Percentiles rank a stretch among this genome's conserved stretches.
These are phyloP conservation scores for Filosporella fistucella DNA, from an alignment of 495 filamentous ascomycete genomes.

Conservation along the genomic window DNA sequence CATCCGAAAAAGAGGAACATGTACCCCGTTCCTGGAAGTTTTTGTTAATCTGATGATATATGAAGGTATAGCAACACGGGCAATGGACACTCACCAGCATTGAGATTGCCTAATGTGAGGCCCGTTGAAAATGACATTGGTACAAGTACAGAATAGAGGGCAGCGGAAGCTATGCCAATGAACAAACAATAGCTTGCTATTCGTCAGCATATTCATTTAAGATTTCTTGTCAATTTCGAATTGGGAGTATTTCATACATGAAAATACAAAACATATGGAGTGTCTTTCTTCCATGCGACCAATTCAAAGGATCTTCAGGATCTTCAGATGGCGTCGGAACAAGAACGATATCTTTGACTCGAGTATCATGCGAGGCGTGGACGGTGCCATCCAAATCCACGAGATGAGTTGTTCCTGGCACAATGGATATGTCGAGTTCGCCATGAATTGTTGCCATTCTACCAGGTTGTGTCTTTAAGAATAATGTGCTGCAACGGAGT, in stretches of 20 bases:
- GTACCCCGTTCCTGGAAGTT: constrained; percentile 23
- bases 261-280: constrained; percentile 40
- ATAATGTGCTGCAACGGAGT: no score
- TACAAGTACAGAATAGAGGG: constrained; percentile 23
- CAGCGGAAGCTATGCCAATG: constrained; percentile 21
- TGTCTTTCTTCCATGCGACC: constrained; percentile 49
- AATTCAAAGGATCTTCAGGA: constrained; percentile 60
- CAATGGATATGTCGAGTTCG: constrained; percentile 4
- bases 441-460: constrained; percentile 4
- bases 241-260: background rate
- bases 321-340: constrained; percentile 53
- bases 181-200: constrained; percentile 8
- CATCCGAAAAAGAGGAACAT: constrained; percentile 36
- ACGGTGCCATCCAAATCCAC: constrained; percentile 24
- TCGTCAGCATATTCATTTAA: background rate
- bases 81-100: constrained; percentile 13
- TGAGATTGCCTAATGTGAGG: constrained; percentile 16
- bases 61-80: no score
- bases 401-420: constrained; percentile 26
- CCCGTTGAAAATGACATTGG: constrained; percentile 29
- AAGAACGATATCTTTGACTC: constrained; percentile 47
- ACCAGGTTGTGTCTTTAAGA: no score
- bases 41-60: no score
- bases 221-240: background rate
- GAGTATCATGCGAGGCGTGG: constrained; percentile 37